Conservation (phyloP, 2,329 filamentous ascomycete genomes). For the Pseudocercospora musae region DNA sequence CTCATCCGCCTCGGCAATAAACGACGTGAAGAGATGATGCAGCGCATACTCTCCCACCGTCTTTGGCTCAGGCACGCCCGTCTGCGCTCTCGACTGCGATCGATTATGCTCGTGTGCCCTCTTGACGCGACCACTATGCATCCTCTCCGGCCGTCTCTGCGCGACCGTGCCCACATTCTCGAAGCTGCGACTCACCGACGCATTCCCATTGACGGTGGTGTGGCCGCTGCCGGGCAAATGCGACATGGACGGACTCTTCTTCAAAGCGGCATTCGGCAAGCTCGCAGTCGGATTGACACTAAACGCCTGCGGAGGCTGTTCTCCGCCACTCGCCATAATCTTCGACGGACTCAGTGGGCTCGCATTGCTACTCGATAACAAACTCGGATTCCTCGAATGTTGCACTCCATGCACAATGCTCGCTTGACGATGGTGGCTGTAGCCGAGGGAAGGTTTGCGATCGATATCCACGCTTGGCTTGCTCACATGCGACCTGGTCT, state of each 20-base stretch:
- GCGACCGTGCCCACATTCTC: slow-evolving; percentile 18
- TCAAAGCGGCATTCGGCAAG: slow-evolving; percentile 15
- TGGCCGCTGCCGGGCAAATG: slow-evolving; percentile 26
- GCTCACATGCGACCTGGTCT: slow-evolving; percentile 33
- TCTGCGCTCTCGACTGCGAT: slow-evolving; percentile 56
- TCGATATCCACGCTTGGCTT: slow-evolving; percentile 41
- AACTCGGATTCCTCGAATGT: slow-evolving; percentile 85
- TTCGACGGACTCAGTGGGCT: slow-evolving; percentile 87
- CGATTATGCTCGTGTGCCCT: slow-evolving; percentile 73
- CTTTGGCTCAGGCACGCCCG: slow-evolving; percentile 63
- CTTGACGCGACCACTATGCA: slow-evolving; percentile 58
- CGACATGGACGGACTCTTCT: slow-evolving; percentile 35
- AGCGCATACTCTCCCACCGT: slow-evolving; percentile 97
- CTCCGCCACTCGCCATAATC: slow-evolving; percentile 53
- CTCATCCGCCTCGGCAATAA: slow-evolving; percentile 93
- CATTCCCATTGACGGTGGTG: slow-evolving; percentile 18
- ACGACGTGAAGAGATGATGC: slow-evolving; percentile 94
- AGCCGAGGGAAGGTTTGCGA: slow-evolving; percentile 53
- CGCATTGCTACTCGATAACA: slow-evolving; percentile 68
- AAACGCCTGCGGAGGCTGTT: background rate
- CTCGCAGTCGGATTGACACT: background rate
- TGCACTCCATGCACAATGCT: slow-evolving; percentile 97
- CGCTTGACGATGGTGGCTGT: slow-evolving; percentile 92
- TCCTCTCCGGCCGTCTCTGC: slow-evolving; percentile 41
- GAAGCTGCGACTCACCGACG: slow-evolving; percentile 27